These are phyloP conservation scores for Cutaneotrichosporon dermatis DNA, from an alignment of 1,284 basidiomycete genomes.

Conservation along the genomic window DNA sequence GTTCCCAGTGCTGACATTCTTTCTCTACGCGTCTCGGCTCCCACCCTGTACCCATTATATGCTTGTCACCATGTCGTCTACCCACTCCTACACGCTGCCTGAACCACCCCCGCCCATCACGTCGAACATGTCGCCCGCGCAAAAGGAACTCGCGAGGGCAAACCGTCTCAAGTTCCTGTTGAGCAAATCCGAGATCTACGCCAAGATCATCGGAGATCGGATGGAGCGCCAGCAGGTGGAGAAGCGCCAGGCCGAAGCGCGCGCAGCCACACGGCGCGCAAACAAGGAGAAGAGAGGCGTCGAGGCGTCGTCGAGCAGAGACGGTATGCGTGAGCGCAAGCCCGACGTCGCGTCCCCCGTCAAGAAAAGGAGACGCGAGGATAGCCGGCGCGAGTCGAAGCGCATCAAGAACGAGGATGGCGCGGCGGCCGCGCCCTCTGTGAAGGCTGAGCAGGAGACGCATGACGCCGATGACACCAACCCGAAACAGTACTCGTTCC, in stretches of 20 bases:
- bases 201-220: conserved; percentile 48
- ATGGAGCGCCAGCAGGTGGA: conserved; percentile 49
- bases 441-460: conserved; percentile 14
- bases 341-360: conserved; percentile 11
- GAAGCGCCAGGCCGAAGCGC: conserved; percentile 38
- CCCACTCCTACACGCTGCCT: neutral
- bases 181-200: conserved; percentile 49
- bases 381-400: conserved; percentile 6
- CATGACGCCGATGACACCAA: conserved; percentile 18
- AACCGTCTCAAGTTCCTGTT: conserved; percentile 38
- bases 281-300: conserved; percentile 44
- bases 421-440: neutral
- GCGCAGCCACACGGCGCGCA: conserved; percentile 38
- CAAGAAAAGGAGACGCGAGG: conserved; percentile 5
- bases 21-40: neutral
- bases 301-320: conserved; percentile 14
- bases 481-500: conserved; percentile 42
- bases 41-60: too few relatives aligned
- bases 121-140: neutral
- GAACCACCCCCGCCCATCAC: neutral
- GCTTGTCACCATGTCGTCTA: neutral
- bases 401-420: conserved; percentile 3
- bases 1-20: neutral
- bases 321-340: conserved; percentile 17
- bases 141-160: conserved; percentile 35